Evolutionary conservation across 352 stramenopile species (phyloP).

Genomic region (Phytopythium cucurbitacearum): DNA sequence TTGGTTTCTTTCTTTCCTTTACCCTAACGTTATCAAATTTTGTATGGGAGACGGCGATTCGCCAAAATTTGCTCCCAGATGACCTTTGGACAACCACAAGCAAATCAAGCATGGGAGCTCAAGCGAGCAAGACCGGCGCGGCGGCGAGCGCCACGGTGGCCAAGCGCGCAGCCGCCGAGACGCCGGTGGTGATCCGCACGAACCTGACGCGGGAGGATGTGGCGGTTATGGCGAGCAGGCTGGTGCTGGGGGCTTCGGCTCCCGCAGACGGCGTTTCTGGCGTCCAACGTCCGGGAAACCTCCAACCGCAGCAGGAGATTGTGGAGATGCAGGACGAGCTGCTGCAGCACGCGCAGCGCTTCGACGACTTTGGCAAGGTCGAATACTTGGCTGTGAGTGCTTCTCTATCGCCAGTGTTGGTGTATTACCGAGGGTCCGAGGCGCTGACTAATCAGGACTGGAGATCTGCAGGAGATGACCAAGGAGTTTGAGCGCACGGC

Average conservation of each 20-base stretch:
- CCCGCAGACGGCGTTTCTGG: neutral
- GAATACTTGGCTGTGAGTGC: conserved; percentile 28
- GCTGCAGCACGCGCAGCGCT: conserved; percentile 39
- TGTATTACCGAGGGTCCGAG: neutral
- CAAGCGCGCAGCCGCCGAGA: conserved; percentile 6
- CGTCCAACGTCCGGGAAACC: conserved; percentile 13
- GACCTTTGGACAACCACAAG: conserved; percentile 12
- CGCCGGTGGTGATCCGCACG: conserved; percentile 23
- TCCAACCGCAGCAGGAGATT: conserved; percentile 19
- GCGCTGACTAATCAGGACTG: neutral
- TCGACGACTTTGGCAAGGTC: conserved; percentile 57
- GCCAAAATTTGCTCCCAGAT: no score
- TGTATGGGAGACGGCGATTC: no score
- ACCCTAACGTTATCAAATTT: no score
- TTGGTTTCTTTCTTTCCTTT: no score
- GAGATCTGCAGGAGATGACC: conserved; percentile 27
- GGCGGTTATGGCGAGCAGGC: conserved; percentile 15
- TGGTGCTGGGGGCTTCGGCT: neutral
- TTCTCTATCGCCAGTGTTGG: neutral
- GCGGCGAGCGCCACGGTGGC: conserved; percentile 9
- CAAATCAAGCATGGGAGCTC: conserved; percentile 34
- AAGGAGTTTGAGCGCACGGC: conserved; percentile 53
- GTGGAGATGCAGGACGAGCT: conserved; percentile 58
- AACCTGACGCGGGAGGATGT: conserved; percentile 37
- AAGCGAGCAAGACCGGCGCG: conserved; percentile 18